Percentiles rank a stretch among this genome's conserved stretches.
Evolutionary conservation across 495 filamentous ascomycete genomes (phyloP).

Genomic region (Cercophora scortea): DNA sequence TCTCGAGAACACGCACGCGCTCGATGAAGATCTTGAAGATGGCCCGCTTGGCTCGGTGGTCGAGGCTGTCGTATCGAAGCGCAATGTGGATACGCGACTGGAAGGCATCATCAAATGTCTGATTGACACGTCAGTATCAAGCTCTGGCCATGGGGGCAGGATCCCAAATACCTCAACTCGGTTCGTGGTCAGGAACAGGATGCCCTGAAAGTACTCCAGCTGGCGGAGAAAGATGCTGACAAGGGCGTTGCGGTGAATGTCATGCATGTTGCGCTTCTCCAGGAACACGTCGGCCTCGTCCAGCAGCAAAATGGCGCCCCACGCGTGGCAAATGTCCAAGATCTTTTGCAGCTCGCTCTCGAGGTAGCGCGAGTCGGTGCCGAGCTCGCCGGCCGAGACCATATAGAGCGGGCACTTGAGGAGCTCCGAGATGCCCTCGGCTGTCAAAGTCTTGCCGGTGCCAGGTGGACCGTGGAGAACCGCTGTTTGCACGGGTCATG

Average conservation of each 20-base stretch:
- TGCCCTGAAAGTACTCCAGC: constrained; percentile 47
- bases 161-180: constrained; percentile 37
- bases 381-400: constrained; percentile 75
- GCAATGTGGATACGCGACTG: constrained; percentile 57
- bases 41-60: constrained; percentile 63
- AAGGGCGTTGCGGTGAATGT: constrained; percentile 68
- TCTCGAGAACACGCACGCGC: constrained; percentile 56
- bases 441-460: constrained; percentile 84
- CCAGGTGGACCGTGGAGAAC: constrained; percentile 80
- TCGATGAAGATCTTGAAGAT: constrained; percentile 85
- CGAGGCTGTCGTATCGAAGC: constrained; percentile 72
- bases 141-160: not conserved
- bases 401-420: constrained; percentile 78
- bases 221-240: constrained; percentile 54
- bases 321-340: constrained; percentile 77
- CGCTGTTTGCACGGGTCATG: constrained; percentile 10
- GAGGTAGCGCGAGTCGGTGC: constrained; percentile 68
- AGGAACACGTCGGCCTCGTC: constrained; percentile 79
- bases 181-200: constrained; percentile 47
- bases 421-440: constrained; percentile 78
- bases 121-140: constrained; percentile 19
- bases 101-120: constrained; percentile 57
- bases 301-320: constrained; percentile 73
- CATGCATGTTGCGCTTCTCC: constrained; percentile 64
- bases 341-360: constrained; percentile 79